Conservation (phyloP, 208 protist species). For the Leishmania braziliensis region DNA sequence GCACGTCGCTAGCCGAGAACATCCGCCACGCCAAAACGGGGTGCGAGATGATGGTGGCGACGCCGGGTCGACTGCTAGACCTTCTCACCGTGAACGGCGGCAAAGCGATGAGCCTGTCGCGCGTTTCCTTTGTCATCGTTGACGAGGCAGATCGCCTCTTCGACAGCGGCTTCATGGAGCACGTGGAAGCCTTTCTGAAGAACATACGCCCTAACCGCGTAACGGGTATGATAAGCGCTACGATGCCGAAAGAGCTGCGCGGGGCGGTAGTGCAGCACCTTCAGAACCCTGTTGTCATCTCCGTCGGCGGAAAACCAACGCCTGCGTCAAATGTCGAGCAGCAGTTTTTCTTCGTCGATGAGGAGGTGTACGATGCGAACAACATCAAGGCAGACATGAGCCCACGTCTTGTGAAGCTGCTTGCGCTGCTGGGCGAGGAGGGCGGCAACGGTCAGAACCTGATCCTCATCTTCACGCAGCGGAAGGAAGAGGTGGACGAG, state of each 20-base stretch:
- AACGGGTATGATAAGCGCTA: constrained; percentile 92
- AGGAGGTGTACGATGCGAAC: constrained; percentile 81
- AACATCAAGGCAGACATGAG: constrained; percentile 48
- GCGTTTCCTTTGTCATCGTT: constrained; percentile 88
- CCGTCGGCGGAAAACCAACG: constrained; percentile 82
- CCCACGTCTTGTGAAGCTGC: constrained; percentile 78
- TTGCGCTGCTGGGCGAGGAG: constrained; percentile 90
- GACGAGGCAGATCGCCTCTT: constrained; percentile 96
- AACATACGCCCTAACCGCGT: constrained; percentile 91
- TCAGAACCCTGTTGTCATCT: constrained; percentile 83
- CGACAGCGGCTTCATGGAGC: constrained; percentile 94
- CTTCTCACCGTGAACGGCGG: constrained; percentile 87
- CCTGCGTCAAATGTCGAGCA: constrained; percentile 92
- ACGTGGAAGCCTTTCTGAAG: constrained; percentile 89
- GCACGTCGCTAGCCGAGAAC: constrained; percentile 75
- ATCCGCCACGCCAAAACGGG: constrained; percentile 64
- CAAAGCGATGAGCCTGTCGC: constrained; percentile 53
- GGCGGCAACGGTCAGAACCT: constrained; percentile 63
- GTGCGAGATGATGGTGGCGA: constrained; percentile 84
- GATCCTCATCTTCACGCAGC: constrained; percentile 93
- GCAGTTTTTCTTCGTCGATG: constrained; percentile 89
- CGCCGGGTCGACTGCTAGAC: constrained; percentile 89
- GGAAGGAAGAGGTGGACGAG: constrained; percentile 89
- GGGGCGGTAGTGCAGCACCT: constrained; percentile 72
- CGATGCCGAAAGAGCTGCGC: constrained; percentile 89